A percentile compares a stretch with the other conserved stretches of the same genome.
Conservation (phyloP, 257 asterid species). For the Lantana camara region DNA sequence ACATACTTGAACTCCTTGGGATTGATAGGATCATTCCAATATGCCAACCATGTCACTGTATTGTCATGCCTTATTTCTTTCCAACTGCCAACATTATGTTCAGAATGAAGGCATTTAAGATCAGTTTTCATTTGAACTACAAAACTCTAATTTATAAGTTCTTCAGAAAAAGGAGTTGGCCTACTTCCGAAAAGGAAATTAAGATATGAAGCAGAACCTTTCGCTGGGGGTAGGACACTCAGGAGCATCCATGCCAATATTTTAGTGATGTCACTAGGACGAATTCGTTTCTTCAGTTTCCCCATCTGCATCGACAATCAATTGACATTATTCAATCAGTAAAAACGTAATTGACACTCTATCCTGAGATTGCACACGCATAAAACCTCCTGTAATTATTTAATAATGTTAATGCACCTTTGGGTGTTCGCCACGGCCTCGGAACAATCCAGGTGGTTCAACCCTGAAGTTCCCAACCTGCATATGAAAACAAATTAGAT, state of each 20-base stretch:
- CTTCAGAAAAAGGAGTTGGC: conserved; percentile 17
- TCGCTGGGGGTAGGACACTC: conserved; percentile 93
- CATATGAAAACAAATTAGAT: conserved; percentile 36
- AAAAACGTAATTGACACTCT: conserved; percentile 14
- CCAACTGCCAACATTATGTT: conserved; percentile 67
- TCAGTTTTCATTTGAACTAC: conserved; percentile 13
- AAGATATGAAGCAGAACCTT: conserved; percentile 54
- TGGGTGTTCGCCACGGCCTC: conserved; percentile 99
- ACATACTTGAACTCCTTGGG: conserved; percentile 88
- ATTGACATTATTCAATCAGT: conserved; percentile 25
- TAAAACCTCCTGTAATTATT: not conserved
- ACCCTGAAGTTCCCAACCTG: conserved; percentile 99
- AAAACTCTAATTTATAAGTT: conserved; percentile 16
- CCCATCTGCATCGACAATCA: conserved; percentile 68
- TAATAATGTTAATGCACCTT: conserved; percentile 51
- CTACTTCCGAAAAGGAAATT: conserved; percentile 8
- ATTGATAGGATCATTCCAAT: conserved; percentile 95
- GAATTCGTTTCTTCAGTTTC: conserved; percentile 83
- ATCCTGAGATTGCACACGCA: not conserved
- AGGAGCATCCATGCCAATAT: conserved; percentile 92
- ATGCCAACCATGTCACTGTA: conserved; percentile 98
- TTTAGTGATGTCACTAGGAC: conserved; percentile 82
- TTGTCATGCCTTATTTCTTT: conserved; percentile 91
- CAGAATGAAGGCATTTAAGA: conserved; percentile 12
- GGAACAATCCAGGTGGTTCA: conserved; percentile 98